Base-by-base conservation (phyloP, 805 yeast genomes). In the Ogataea paradorogensis region DNA sequence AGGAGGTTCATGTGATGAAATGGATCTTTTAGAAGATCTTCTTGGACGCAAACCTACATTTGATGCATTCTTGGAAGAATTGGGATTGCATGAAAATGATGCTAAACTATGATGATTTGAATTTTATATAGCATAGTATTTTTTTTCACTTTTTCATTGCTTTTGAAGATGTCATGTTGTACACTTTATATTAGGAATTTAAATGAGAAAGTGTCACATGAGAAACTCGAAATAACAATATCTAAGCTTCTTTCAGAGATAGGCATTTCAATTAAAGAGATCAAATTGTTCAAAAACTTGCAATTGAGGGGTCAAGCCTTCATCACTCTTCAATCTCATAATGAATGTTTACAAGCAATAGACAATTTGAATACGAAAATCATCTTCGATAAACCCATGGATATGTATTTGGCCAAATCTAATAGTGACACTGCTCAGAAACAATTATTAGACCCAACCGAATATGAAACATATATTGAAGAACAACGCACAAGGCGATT, bases 281-380 rank as follows among this genome's bases (percentile, higher is more conserved):
- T 86, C 9, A 65, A 74, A 2, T 77, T 86, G 1, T 79, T 77
- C 42, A 73, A 73, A 43, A 81, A 78, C 48, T 52, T 85, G n/a
- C 72, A 69, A 46, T 70, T 82, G 73, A 72, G 82, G 41, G 96
- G 96, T 2, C 95, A 87, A 59, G 95, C 95, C 1, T 87, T 85
- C 58, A 70, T 87, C 5, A 76, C 85, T 0, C 76, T 80, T 37
- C 68, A 63, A 3, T 53, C 58, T 14, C 51, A 52, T 1, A 65
- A 65, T 3, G 59, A 64, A 5, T 80, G 89, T 1, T 41, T 55
- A 3, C 51, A 54, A 28, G 84, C 83, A 0, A 53, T 73, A 3
- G 62, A 65, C n/a, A 60, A 54, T 13, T 48, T 74, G 27, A 64
- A 76, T 33, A 68, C 70, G 10, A 44, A 51, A 22, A 61, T 61